A percentile compares a stretch with the other conserved stretches of the same genome.
phyloP scores from a whole-genome alignment of 345 rosid genomes.

The Gossypium rotundifolium region DNA sequence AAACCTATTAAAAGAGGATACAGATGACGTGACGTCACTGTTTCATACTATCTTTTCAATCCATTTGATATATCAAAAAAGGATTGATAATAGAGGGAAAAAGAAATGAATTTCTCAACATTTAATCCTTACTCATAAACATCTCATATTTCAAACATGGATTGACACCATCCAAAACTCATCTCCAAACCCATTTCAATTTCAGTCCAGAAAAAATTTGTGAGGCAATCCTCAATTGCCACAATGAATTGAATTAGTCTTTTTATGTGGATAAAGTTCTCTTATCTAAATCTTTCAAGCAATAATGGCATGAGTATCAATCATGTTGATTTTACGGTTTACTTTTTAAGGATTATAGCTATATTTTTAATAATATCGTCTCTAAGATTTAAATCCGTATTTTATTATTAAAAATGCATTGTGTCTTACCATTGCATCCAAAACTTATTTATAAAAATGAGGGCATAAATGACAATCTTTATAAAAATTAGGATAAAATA shows the following conservation, averaged over 20 bases:
- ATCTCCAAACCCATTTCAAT: conserved; percentile 11
- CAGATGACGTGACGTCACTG: too few relatives aligned
- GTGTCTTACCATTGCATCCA: too few relatives aligned
- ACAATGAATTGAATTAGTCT: not conserved
- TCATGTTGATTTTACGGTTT: too few relatives aligned
- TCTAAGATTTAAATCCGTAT: accelerated
- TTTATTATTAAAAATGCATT: too few relatives aligned
- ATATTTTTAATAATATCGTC: too few relatives aligned
- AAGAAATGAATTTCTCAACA: not conserved
- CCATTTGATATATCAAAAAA: too few relatives aligned
- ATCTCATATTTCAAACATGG: not conserved
- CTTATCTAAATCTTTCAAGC: not conserved
- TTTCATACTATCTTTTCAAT: too few relatives aligned
- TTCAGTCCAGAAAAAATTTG: conserved; percentile 1
- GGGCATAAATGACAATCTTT: not conserved
- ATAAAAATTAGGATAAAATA: too few relatives aligned
- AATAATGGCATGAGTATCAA: not conserved
- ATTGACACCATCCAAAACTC: conserved; percentile 22
- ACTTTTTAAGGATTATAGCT: too few relatives aligned
- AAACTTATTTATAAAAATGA: too few relatives aligned
- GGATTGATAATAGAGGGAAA: too few relatives aligned
- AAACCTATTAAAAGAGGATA: too few relatives aligned
- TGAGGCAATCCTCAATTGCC: not conserved
- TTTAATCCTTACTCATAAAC: not conserved
- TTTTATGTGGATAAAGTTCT: not conserved